phyloP scores from a whole-genome alignment of 768 basidiomycete genomes.

The Amanita jacksonii region DNA sequence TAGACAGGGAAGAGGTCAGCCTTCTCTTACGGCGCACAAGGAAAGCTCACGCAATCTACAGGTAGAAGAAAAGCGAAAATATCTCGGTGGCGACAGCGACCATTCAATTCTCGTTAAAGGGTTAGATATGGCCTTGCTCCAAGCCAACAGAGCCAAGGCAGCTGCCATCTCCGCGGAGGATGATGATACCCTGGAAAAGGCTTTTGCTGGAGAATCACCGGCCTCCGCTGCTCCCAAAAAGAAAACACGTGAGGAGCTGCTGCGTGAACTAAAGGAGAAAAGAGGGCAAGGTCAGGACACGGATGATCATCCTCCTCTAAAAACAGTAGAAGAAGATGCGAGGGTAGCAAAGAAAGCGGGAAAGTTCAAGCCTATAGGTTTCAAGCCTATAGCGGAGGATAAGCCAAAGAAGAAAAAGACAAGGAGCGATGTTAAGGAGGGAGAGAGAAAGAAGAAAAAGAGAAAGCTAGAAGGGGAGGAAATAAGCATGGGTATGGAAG shows the following conservation, averaged over 20 bases:
- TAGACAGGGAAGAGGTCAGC: slow-evolving; percentile 48
- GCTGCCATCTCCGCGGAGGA: slow-evolving; percentile 43
- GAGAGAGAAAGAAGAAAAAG: slow-evolving; percentile 54
- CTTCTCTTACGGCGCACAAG: neutral
- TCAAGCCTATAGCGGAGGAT: slow-evolving; percentile 49
- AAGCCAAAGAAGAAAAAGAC: slow-evolving; percentile 44
- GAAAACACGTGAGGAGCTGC: slow-evolving; percentile 69
- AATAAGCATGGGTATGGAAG: slow-evolving; percentile 16
- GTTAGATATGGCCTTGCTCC: slow-evolving; percentile 78
- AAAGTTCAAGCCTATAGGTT: slow-evolving; percentile 53
- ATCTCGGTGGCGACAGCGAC: slow-evolving; percentile 77
- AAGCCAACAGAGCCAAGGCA: slow-evolving; percentile 69
- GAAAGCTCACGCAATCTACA: slow-evolving; percentile 17
- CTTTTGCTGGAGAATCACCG: slow-evolving; percentile 41
- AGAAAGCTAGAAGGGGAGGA: slow-evolving; percentile 30
- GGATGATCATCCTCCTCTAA: slow-evolving; percentile 16
- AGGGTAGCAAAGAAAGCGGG: slow-evolving; percentile 40
- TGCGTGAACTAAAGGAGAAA: slow-evolving; percentile 64
- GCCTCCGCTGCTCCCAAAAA: slow-evolving; percentile 35
- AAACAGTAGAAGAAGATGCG: slow-evolving; percentile 22
- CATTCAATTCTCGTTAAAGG: slow-evolving; percentile 87
- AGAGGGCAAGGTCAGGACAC: slow-evolving; percentile 23
- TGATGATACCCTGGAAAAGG: slow-evolving; percentile 76
- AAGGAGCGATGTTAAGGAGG: slow-evolving; percentile 26
- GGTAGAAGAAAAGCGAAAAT: slow-evolving; percentile 67